Conservation (phyloP, 768 basidiomycete species). For the Podaxis carcinomalis region DNA sequence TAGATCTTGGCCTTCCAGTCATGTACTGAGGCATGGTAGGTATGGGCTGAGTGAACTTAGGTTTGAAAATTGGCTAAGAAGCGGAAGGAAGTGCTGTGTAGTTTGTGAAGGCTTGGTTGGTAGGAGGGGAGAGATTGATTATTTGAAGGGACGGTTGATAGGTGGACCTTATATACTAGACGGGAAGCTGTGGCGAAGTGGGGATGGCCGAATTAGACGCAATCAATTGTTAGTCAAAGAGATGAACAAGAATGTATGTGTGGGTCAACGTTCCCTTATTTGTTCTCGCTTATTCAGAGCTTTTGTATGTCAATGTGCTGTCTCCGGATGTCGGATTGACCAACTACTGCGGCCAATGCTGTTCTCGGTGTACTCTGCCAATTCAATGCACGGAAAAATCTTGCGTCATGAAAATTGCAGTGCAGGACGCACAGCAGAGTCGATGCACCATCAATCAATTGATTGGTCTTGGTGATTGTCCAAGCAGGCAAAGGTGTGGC, state of each 20-base stretch:
- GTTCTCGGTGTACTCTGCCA: neutral
- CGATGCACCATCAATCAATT: neutral
- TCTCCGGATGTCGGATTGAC: too few relatives aligned
- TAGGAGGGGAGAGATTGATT: slow-evolving; percentile 5
- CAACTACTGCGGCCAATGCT: neutral
- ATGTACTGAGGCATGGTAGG: slow-evolving; percentile 11
- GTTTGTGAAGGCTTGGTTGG: neutral
- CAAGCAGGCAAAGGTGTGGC: neutral
- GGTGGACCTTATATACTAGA: slow-evolving; percentile 5
- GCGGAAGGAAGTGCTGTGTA: neutral
- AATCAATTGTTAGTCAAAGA: slow-evolving; percentile 13
- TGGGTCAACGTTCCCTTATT: neutral
- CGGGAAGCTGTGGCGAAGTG: slow-evolving; percentile 8
- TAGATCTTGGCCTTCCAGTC: slow-evolving; percentile 7
- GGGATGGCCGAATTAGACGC: slow-evolving; percentile 6
- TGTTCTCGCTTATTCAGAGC: neutral
- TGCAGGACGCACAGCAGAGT: neutral
- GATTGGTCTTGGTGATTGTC: slow-evolving; percentile 1
- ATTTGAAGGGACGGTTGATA: slow-evolving; percentile 8
- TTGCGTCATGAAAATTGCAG: neutral
- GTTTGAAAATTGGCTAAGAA: neutral
- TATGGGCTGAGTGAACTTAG: slow-evolving; percentile 4
- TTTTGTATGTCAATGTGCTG: neutral
- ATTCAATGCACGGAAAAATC: neutral
- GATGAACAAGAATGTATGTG: slow-evolving; percentile 10